phyloP scores from a whole-genome alignment of 257 asterid genomes.

The Capsicum chinense region DNA sequence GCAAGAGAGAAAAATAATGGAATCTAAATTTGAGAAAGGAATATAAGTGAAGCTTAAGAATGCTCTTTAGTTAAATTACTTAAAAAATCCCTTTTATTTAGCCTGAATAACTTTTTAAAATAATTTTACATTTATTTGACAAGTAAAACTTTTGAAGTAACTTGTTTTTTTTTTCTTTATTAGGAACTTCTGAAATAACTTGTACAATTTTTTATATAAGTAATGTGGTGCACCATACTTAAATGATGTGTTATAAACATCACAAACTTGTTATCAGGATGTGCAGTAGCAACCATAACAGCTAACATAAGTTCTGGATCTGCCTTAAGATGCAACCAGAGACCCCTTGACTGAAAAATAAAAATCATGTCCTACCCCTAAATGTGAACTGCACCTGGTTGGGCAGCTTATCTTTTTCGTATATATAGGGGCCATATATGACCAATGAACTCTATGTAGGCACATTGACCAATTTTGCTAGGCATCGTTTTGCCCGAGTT shows the following conservation, averaged over 20 bases:
- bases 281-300: not conserved
- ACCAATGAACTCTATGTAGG: not conserved
- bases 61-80: not conserved
- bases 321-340: not conserved
- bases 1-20: not conserved
- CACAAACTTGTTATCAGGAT: not conserved
- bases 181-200: not conserved
- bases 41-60: not conserved
- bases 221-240: constrained; percentile 1
- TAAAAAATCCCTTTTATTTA: not conserved
- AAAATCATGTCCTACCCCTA: not conserved
- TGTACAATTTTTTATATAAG: not conserved
- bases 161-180: no score
- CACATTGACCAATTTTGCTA: not conserved
- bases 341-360: no score
- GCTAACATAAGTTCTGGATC: constrained; percentile 2
- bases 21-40: not conserved
- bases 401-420: not conserved
- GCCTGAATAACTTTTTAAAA: not conserved
- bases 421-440: not conserved
- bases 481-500: not conserved
- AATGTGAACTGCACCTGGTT: not conserved
- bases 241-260: not conserved
- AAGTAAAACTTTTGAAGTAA: not conserved
- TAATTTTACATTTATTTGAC: not conserved